phyloP scores from a whole-genome alignment of 176 grass and related monocot species.

The Rhipidocladum racemiflorum region DNA sequence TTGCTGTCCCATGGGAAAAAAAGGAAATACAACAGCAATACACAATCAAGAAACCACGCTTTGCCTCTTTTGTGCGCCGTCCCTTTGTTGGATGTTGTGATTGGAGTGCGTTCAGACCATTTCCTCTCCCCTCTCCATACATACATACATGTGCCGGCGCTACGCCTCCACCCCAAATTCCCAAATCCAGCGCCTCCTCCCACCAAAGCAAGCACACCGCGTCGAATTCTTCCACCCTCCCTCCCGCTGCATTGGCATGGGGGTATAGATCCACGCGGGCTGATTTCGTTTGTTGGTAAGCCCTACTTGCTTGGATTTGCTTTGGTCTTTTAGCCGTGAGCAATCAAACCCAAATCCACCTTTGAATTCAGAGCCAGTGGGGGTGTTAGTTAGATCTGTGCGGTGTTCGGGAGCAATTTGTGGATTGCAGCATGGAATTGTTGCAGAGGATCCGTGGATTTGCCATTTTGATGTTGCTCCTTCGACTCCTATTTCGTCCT shows the following conservation, averaged over 20 bases:
- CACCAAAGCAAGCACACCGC: conserved; percentile 15
- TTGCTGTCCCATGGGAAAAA: not conserved
- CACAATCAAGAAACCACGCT: not conserved
- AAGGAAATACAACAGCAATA: not conserved
- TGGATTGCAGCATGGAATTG: conserved; percentile 1
- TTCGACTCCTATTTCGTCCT: not conserved
- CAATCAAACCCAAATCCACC: not conserved
- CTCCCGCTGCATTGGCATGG: not conserved
- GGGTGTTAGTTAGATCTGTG: not conserved
- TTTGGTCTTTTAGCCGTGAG: not conserved
- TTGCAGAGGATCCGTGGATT: not conserved
- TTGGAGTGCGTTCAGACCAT: not conserved
- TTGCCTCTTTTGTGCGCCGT: too few relatives aligned
- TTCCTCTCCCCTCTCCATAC: not conserved
- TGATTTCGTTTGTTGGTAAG: conserved; percentile 2
- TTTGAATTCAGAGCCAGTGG: not conserved
- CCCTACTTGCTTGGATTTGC: not conserved
- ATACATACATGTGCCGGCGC: not conserved
- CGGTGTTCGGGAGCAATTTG: not conserved
- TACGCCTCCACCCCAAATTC: conserved; percentile 18
- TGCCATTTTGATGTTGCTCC: not conserved
- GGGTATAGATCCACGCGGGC: conserved; percentile 22
- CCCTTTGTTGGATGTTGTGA: too few relatives aligned
- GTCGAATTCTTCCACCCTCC: not conserved
- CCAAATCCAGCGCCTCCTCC: conserved; percentile 18